Evolutionary conservation across 352 stramenopile genomes (phyloP), one percentile per base, ranked within the genome.

Genomic region (Peronospora farinosa): DNA sequence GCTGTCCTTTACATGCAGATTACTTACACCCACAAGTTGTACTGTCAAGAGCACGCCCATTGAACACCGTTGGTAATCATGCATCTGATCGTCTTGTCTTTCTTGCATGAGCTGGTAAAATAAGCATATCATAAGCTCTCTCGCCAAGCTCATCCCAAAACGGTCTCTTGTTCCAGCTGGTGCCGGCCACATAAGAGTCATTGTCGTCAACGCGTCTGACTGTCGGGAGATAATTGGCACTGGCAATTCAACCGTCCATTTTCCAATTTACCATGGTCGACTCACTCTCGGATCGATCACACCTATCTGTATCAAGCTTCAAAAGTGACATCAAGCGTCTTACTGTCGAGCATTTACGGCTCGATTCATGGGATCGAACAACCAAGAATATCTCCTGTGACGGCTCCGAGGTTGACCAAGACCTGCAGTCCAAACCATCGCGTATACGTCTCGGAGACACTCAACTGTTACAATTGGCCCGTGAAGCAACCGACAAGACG

Each of bases 301-400:
- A 39, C n/a, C 15, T 47, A 11, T 49, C 42, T n/a, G 51, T 52
- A 30, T 49, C 44, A 51, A 66, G 46, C 40, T 63, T 69, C 33
- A 69, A 65, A 19, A 54, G 40, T 16, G 44, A 51, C 41, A 35
- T 69, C 41, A 65, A 62, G 28, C 49, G 60, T 12, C 40, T 62
- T 31, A 41, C 39, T 0, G 37, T 51, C 2, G 50, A 65, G 27
- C 36, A 37, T n/a, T 69, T 56, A n/a, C 60, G 53, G 33, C 43
- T 58, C 25, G 53, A 66, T 17, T 58, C 52, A 35, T 51, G 58
- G 37, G 53, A 56, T 11, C 46, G 51, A 9, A 53, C 46, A 5
- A 56, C 50, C n/a, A 65, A 69, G 23, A 46, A 63, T 25, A 27
- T 50, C 46, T 59, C 58, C 6, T 40, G 48, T 12, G 40, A 36